Evolutionary conservation across 768 basidiomycete species (phyloP), one percentile per base, ranked within the genome.

Genomic region (Macrolepiota fuliginosa): DNA sequence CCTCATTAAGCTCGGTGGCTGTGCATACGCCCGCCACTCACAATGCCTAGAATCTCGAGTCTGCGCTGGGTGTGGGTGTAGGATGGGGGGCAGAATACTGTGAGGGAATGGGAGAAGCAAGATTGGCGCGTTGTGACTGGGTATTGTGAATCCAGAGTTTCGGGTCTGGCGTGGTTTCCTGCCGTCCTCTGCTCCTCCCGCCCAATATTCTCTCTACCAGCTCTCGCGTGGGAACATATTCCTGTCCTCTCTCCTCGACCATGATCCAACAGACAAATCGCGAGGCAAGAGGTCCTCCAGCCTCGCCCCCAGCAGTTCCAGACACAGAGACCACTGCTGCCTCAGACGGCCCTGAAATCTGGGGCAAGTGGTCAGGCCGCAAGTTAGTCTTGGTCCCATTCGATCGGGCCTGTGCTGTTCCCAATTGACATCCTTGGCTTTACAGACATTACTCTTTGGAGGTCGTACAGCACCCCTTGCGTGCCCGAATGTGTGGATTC

Each of bases 401-500:
- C 56, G 50, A 13, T 54, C 9, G 55, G 64, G 59, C 10, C 53
- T 7, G 40, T 67, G 40, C 57, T 58, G 51, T 65, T 42, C 51
- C 58, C 49, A 54, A 42, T 58, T 68, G 54, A 67, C 63, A 11
- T 65, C 65, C 12, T 60, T 56, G 29, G 1, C 56, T 13, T 50
- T 19, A 2, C 68, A 94, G 92, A 70, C 80, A 90, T 71, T 96
- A 96, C 73, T 85, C 88, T 13, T 82, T 96, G 45, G 88, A 92
- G 65, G 84, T 96, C 67, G 83, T 92, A 2, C 96, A 97, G 71
- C 86, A 96, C 67, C 95, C 96, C 42, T 74, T 92, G 51, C 86
- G 95, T 46, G 96, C 95, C 53, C 85, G 95, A 65, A 96, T 96
- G 89, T 96, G 95, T 72, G 96, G 96, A 11, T 96, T 96, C 73